Evolutionary conservation across 1,284 basidiomycete species (phyloP), one percentile per base, ranked within the genome.

Genomic region (Pascua guehoae): DNA sequence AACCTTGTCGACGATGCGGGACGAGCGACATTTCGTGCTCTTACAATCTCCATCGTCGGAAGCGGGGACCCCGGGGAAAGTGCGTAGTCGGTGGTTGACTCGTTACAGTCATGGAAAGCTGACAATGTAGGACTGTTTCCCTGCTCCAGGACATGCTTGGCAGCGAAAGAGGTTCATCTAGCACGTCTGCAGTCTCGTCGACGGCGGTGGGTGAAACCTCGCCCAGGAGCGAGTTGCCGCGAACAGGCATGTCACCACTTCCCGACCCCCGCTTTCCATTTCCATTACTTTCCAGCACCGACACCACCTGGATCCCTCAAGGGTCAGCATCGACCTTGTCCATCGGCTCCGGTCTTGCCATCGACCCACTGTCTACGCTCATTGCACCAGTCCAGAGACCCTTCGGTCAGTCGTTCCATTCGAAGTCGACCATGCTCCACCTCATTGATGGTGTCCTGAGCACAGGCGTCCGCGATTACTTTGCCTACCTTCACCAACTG

Each of bases 21-120:
- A 49, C 48, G 17, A 49, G 48, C 39, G 12, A 49, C 48, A 49
- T 49, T 5, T n/a, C 39, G 39, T 49, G 48, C 48, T 18, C 39
- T 8, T 49, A 49, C 40, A 41, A 41, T 16, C 38, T 40, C 5
- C 39, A 49, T 12, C 48, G 40, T 5, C 48, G 39, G 9, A 49
- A 49, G 15, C 16, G 48, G 8, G 48, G 48, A 5, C 48, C 48
- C 5, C n/a, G 37, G 11, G 48, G 48, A 41, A 40, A 38, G 47
- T 40, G 38, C 9, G 47, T 40, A 9, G 17, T 12, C 39, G 37
- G 16, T 11, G 37, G 32, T 48, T 47, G 24, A 32, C n/a, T 32
- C 24, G 4, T 32, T 32, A 32, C 24, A 3, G 7, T 32, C 4
- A 4, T 32, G 7, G 24, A 32, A 32, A 32, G 24, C 17, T 12